Base-by-base conservation (phyloP, 2,329 filamentous ascomycete species). In the Dothistroma septosporum region DNA sequence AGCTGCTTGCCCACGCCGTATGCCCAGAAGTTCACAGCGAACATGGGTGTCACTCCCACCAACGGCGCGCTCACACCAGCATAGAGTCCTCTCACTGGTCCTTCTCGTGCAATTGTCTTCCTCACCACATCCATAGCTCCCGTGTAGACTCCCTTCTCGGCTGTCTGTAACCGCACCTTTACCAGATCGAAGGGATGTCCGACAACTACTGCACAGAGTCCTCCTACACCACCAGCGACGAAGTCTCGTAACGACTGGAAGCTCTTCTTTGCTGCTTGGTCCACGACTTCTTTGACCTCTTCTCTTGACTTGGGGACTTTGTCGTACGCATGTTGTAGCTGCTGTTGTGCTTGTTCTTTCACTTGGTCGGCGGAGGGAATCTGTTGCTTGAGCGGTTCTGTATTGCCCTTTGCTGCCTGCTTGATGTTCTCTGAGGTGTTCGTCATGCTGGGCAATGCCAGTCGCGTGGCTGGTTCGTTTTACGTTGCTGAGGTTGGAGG, bases 21-120 rank as follows among this genome's bases (percentile, higher is more conserved):
- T 69, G 92, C 94, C 85, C 85, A 87, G 77, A 88, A 88, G 73
- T 83, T 86, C 19, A 88, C 84, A 55, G 85, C 85, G 70, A 87
- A 99, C 94, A 99, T 99, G 58, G 94, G 94, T 63, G 94, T 99
- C 16, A 99, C 94, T 57, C 94, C 94, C 10, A 97, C 90, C 64
- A 99, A 80, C 49, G 94, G 94, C 70, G 94, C 94, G 69, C 90
- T 94, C 50, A 99, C 93, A 76, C 94, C 94, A n/a, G 94, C 94
- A 77, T 99, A 99, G 64, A 99, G 77, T 9, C 94, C 94, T 69
- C 83, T 80, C 4, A 79, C 77, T 67, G 96, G 75, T 1, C 94
- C 94, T 76, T 97, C 93, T 63, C 89, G 85, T 31, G 92, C 92
- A 62, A 99, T 79, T 37, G 91, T 93, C 81, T 89, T 96, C 76